phyloP scores from a whole-genome alignment of 2,329 filamentous ascomycete genomes.

The Colletotrichum sp. region DNA sequence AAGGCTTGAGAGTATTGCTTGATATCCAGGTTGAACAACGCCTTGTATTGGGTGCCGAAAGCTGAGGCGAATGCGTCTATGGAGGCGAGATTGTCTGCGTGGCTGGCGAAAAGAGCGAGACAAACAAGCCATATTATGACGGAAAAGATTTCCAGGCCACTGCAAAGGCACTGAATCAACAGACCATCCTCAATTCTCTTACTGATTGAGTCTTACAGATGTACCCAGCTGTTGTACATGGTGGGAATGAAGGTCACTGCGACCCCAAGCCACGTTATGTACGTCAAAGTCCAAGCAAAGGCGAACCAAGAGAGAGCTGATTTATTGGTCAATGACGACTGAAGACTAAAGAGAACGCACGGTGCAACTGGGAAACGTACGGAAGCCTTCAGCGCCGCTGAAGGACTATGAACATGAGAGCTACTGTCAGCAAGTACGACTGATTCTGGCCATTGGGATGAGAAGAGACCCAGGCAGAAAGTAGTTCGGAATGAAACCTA shows the following conservation, averaged over 20 bases:
- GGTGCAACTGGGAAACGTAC: not conserved
- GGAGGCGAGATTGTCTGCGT: not conserved
- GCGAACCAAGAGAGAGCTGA: not conserved
- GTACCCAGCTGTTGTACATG: not conserved
- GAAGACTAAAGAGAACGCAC: not conserved
- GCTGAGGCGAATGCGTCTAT: not conserved
- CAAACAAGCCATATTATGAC: not conserved
- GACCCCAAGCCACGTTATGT: not conserved
- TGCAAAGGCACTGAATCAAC: not conserved
- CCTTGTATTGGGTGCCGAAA: not conserved
- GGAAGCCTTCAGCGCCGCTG: not conserved
- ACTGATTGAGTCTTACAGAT: not conserved
- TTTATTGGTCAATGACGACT: not conserved
- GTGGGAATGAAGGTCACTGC: not conserved
- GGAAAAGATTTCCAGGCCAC: not conserved
- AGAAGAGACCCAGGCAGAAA: not conserved
- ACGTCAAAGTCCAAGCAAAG: not conserved
- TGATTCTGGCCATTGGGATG: not conserved
- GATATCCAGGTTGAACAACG: not conserved
- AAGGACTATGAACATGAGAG: not conserved
- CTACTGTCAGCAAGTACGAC: not conserved
- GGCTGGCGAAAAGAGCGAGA: not conserved
- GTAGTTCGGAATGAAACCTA: not conserved
- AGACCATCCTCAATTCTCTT: not conserved
- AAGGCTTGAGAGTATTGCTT: not conserved